These are phyloP conservation scores for Lachancea kluyveri DNA, from an alignment of 805 yeast species.

Conservation along the genomic window DNA sequence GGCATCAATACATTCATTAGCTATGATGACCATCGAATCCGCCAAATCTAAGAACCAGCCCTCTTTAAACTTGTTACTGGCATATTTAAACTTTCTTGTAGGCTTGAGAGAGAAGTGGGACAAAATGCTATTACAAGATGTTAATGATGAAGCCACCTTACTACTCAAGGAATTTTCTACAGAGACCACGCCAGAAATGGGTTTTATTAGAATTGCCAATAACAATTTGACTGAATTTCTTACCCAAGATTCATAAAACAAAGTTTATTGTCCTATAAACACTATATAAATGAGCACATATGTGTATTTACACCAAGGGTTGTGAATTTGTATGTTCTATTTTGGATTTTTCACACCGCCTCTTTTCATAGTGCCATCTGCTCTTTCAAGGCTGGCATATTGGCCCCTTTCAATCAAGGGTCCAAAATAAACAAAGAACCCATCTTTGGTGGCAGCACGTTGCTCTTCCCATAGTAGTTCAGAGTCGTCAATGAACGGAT, in stretches of 20 bases:
- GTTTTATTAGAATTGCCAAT: slow-evolving; percentile 25
- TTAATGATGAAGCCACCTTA: slow-evolving; percentile 27
- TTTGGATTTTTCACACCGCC: slow-evolving; percentile 29
- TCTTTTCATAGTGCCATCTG: slow-evolving; percentile 39
- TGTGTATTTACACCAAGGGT: too few relatives aligned
- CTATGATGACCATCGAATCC: slow-evolving; percentile 34
- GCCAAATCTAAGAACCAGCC: slow-evolving; percentile 18
- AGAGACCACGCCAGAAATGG: slow-evolving; percentile 19
- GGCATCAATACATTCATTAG: slow-evolving; percentile 37
- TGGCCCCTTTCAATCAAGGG: slow-evolving; percentile 66
- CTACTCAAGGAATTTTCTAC: slow-evolving; percentile 17
- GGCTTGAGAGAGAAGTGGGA: slow-evolving; percentile 33
- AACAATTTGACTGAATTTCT: slow-evolving; percentile 15
- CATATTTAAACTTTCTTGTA: slow-evolving; percentile 50
- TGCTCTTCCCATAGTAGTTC: slow-evolving; percentile 92
- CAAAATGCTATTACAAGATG: slow-evolving; percentile 20
- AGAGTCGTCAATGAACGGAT: slow-evolving; percentile 94
- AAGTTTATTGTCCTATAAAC: slow-evolving; percentile 26
- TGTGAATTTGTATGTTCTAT: slow-evolving; percentile 1
- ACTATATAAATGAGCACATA: slow-evolving; percentile 1
- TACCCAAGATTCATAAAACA: background rate
- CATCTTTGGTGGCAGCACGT: slow-evolving; percentile 87
- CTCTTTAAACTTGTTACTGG: slow-evolving; percentile 41
- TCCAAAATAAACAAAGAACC: slow-evolving; percentile 93
- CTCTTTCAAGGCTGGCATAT: slow-evolving; percentile 41